Conservation (phyloP, 305 asterid genomes). For the Fraxinus angustifolia region DNA sequence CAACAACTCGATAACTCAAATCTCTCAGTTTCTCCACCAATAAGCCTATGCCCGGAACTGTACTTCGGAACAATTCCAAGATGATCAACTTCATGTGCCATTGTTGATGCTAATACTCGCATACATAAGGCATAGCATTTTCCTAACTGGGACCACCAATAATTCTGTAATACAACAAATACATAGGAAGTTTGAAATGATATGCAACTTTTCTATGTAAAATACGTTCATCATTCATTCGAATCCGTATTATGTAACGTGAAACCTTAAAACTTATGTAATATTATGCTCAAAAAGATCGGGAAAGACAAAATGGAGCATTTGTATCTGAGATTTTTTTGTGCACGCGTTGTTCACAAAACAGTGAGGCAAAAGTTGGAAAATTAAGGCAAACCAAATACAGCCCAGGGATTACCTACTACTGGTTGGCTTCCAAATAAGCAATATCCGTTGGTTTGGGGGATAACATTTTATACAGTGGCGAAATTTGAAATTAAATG, state of each 20-base stretch:
- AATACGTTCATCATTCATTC: not conserved
- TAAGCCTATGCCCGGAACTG: slow-evolving; percentile 13
- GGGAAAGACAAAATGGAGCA: not conserved
- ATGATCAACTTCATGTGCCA: slow-evolving; percentile 19
- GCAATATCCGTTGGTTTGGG: not conserved
- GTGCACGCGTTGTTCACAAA: not conserved
- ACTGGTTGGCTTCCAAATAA: not conserved
- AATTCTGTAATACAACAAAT: slow-evolving; percentile 30
- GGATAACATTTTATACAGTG: not conserved
- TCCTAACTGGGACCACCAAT: slow-evolving; percentile 34
- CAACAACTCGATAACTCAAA: not conserved
- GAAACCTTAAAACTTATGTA: not conserved
- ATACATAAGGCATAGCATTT: not conserved
- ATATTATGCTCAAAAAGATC: not conserved
- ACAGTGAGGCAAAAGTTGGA: not conserved
- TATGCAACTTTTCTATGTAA: slow-evolving; percentile 2
- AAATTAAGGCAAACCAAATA: not conserved
- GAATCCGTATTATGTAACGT: not conserved
- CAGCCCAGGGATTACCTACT: not conserved
- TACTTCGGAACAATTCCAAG: not conserved
- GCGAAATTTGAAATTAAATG: not conserved
- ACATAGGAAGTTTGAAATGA: not conserved
- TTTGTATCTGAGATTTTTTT: not conserved
- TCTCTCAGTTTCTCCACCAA: slow-evolving; percentile 14
- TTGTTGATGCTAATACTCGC: not conserved